Conservation (phyloP, 768 basidiomycete species). For the Tricholoma saponaceum region DNA sequence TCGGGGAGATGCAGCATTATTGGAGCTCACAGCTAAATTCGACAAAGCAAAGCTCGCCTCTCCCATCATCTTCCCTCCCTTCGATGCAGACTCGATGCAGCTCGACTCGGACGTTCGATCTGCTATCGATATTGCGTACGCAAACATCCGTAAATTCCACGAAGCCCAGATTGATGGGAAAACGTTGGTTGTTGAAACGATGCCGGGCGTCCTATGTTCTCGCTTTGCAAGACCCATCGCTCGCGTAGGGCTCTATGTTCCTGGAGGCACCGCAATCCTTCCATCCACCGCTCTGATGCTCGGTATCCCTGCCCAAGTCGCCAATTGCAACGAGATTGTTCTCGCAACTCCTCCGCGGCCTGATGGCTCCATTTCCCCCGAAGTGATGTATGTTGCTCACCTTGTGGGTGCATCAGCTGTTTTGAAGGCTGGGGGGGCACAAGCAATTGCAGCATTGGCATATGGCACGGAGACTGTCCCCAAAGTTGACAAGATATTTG, state of each 20-base stretch:
- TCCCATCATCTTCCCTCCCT: conserved; percentile 78
- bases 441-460: conserved; percentile 93
- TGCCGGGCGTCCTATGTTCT: conserved; percentile 96
- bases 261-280: conserved; percentile 93
- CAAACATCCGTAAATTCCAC: conserved; percentile 90
- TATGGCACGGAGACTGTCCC: conserved; percentile 95
- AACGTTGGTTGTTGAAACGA: conserved; percentile 85
- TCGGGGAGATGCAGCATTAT: conserved; percentile 82
- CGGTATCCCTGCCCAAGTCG: conserved; percentile 96
- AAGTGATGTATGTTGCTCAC: conserved; percentile 95
- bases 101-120: conserved; percentile 61
- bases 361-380: conserved; percentile 92
- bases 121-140: conserved; percentile 89
- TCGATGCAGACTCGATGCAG: conserved; percentile 56
- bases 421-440: conserved; percentile 93
- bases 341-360: conserved; percentile 93
- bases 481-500: conserved; percentile 99
- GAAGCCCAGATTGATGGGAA: conserved; percentile 74
- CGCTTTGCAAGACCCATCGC: conserved; percentile 94
- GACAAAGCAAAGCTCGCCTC: conserved; percentile 74
- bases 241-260: conserved; percentile 94
- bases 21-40: conserved; percentile 89
- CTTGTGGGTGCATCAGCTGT: conserved; percentile 88
- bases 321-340: conserved; percentile 88
- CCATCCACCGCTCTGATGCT: conserved; percentile 98